Percentiles rank a stretch among this genome's conserved stretches.
These are phyloP conservation scores for Blastobotrys robertii DNA, from an alignment of 805 yeast species.

Conservation along the genomic window DNA sequence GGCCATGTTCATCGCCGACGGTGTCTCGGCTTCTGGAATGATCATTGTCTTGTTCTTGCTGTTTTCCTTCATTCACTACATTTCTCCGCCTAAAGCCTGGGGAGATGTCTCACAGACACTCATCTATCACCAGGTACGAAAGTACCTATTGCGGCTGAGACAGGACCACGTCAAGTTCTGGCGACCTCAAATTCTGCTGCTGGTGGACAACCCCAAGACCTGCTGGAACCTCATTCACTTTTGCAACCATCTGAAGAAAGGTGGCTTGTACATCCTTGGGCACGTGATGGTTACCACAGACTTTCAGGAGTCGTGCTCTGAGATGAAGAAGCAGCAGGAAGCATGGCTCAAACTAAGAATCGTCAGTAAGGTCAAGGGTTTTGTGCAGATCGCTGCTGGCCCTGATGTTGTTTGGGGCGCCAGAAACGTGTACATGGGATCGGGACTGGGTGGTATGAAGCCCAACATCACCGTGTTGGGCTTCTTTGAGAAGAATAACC, in stretches of 20 bases:
- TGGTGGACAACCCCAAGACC: conserved; percentile 87
- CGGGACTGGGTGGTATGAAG: conserved; percentile 97
- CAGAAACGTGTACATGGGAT: conserved; percentile 79
- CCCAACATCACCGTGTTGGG: conserved; percentile 94
- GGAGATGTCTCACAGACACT: conserved; percentile 96
- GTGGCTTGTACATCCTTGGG: conserved; percentile 86
- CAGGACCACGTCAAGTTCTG: conserved; percentile 95
- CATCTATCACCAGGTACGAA: conserved; percentile 93
- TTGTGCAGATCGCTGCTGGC: conserved; percentile 85
- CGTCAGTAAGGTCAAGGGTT: conserved; percentile 71
- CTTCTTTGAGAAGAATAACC: conserved; percentile 55
- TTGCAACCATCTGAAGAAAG: conserved; percentile 91
- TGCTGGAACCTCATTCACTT: conserved; percentile 87
- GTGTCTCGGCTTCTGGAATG: conserved; percentile 72
- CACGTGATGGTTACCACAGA: conserved; percentile 68
- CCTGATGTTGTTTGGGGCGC: conserved; percentile 92
- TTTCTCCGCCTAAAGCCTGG: conserved; percentile 93
- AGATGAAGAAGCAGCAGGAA: conserved; percentile 57
- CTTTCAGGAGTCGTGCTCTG: conserved; percentile 57
- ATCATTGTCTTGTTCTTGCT: conserved; percentile 54
- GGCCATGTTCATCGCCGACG: conserved; percentile 95
- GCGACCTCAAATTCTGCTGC: conserved; percentile 88
- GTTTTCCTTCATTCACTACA: conserved; percentile 74
- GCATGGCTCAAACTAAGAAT: conserved; percentile 86
- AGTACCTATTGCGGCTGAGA: conserved; percentile 69